Conservation (phyloP, 306 rosid species). For the Abrus precatorius region DNA sequence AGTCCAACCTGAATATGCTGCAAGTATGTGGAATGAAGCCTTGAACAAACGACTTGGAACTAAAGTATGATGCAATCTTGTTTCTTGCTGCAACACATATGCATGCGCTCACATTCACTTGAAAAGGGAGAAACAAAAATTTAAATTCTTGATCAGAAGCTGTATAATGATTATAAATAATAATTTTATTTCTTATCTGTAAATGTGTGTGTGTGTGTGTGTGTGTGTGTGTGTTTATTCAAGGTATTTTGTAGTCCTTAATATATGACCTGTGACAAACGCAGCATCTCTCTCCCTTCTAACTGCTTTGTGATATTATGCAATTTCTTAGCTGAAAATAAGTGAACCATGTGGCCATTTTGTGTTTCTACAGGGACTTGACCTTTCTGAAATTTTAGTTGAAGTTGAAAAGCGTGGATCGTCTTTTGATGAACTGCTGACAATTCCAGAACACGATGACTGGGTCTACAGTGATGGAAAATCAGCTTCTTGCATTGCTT, state of each 20-base stretch:
- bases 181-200: no score
- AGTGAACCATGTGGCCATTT: constrained; percentile 24
- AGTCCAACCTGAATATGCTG: constrained; percentile 87
- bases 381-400: constrained; percentile 82
- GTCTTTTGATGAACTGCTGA: constrained; percentile 84
- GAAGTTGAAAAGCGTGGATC: constrained; percentile 90
- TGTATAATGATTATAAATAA: background rate
- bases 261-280: background rate
- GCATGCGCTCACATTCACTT: background rate
- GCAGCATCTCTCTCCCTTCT: constrained; percentile 17
- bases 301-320: constrained; percentile 23
- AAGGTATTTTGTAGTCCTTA: background rate
- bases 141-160: background rate
- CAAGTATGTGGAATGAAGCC: constrained; percentile 98
- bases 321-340: constrained; percentile 29
- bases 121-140: background rate
- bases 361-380: constrained; percentile 73
- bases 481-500: constrained; percentile 93
- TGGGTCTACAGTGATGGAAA: constrained; percentile 93
- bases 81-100: constrained; percentile 1
- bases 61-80: constrained; percentile 59
- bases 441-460: constrained; percentile 93
- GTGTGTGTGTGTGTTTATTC: background rate
- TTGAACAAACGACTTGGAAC: constrained; percentile 93
- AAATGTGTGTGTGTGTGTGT: background rate